Percentiles rank a stretch among this genome's conserved stretches.
Conservation (phyloP, 257 asterid genomes). For the Salvia hispanica region DNA sequence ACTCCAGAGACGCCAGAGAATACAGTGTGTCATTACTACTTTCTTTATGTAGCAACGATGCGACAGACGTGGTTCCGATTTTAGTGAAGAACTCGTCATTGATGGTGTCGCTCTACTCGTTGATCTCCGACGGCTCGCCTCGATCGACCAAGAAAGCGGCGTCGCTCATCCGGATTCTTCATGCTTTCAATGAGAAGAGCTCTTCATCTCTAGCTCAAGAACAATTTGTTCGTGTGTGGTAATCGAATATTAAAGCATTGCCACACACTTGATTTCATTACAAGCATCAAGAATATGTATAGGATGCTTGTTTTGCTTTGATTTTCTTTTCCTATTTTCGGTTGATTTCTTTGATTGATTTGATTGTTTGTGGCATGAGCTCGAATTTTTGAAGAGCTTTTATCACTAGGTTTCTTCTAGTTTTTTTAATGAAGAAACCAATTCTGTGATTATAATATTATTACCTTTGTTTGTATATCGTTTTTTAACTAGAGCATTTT, state of each 20-base stretch:
- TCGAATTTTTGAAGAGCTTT: slow-evolving; percentile 59
- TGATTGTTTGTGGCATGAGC: slow-evolving; percentile 41
- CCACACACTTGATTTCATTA: slow-evolving; percentile 32
- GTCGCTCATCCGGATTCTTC: slow-evolving; percentile 69
- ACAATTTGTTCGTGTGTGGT: slow-evolving; percentile 68
- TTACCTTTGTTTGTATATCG: too few species aligned
- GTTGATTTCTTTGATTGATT: background rate
- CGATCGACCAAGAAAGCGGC: slow-evolving; percentile 68
- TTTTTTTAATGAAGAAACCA: slow-evolving; percentile 55
- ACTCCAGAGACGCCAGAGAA: slow-evolving; percentile 52
- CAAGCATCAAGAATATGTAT: slow-evolving; percentile 36
- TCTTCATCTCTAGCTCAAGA: slow-evolving; percentile 47
- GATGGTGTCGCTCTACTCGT: slow-evolving; percentile 58
- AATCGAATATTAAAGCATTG: slow-evolving; percentile 39
- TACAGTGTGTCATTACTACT: slow-evolving; percentile 60
- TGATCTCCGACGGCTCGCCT: slow-evolving; percentile 53
- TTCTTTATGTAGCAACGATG: slow-evolving; percentile 59
- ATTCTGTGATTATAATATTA: slow-evolving; percentile 13
- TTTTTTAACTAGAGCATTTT: too few species aligned
- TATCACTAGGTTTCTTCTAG: slow-evolving; percentile 41
- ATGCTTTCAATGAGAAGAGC: slow-evolving; percentile 56
- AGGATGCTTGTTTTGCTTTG: slow-evolving; percentile 17
- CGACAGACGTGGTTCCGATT: slow-evolving; percentile 66
- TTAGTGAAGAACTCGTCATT: slow-evolving; percentile 66
- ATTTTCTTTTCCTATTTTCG: too few species aligned